Evolutionary conservation across 2,329 filamentous ascomycete genomes (phyloP).

Genomic region (Cadophora gregata): DNA sequence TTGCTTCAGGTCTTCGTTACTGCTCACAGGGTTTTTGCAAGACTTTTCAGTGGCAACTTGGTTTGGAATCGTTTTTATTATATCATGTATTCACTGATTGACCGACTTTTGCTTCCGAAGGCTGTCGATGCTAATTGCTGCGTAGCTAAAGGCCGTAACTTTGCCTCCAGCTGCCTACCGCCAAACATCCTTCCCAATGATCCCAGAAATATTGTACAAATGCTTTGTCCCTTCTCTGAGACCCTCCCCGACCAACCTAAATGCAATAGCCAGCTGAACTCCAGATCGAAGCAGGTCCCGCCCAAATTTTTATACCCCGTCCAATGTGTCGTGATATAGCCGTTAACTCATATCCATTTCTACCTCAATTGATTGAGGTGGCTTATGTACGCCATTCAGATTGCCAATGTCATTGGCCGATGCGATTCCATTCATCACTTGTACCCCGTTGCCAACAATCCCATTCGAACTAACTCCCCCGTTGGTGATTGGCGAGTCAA

Average conservation of each 20-base stretch:
- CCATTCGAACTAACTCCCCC: background rate
- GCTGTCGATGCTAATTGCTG: background rate
- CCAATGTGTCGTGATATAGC: conserved; percentile 19
- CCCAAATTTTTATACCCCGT: conserved; percentile 13
- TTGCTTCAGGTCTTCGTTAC: background rate
- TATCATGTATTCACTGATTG: background rate
- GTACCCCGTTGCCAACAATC: conserved; percentile 15
- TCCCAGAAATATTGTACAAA: conserved; percentile 25
- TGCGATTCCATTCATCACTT: conserved; percentile 29
- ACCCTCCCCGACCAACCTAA: conserved; percentile 13
- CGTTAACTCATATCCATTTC: conserved; percentile 52
- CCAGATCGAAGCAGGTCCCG: conserved; percentile 19
- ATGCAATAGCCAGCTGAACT: conserved; percentile 25
- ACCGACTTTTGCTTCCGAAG: background rate
- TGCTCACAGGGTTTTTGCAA: background rate
- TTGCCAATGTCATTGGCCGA: conserved; percentile 19
- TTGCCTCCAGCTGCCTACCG: background rate
- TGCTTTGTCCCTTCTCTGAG: conserved; percentile 5
- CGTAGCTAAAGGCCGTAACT: conserved; percentile 4
- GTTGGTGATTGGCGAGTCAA: background rate
- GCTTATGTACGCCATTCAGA: conserved; percentile 25
- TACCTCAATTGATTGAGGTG: conserved; percentile 41
- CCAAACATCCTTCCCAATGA: no score
- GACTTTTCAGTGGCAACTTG: background rate
- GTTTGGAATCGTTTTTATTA: background rate